Evolutionary conservation across 495 filamentous ascomycete species (phyloP), one percentile per base, ranked within the genome.

Genomic region (Lophiostoma macrostomum): DNA sequence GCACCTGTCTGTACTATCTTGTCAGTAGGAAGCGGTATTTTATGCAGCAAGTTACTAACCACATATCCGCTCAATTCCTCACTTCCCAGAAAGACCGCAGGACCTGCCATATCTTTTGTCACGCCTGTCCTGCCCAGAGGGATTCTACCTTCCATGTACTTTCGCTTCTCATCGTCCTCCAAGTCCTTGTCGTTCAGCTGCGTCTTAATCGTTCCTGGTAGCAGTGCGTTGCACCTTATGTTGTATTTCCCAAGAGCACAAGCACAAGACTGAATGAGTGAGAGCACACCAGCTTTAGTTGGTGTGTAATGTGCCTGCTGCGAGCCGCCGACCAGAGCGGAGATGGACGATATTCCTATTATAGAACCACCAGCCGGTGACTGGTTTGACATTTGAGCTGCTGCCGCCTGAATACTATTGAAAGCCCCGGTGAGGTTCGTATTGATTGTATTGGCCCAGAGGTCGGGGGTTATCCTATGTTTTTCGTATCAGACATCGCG

Each of bases 371-470:
- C 87, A 2, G 73, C 70, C 8, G 58, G 48, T 18, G 68, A 71
- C 53, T 91, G 83, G 3, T 61, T 48, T 0, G 83, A 82, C 87
- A 95, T 93, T 65, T 90, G 86, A 0, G 79, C 77, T 0, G 87
- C 88, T 0, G 89, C 90, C 0, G 88, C 87, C 72, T 94, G 90
- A 10, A 84, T 82, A 14, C 84, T 76, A 71, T 88, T 90, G 76
- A 94, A 96, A 5, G 89, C 84, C 25, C 90, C 90, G 60, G 84
- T 81, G 53, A 96, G 83, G 67, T 95, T 96, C 24, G 85, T 90
- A 10, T 76, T 71, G 18, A 94, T 72, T 0, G 84, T 90, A 30
- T 74, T 71, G 30, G 72, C 60, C 56, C 87, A 83, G 44, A 90
- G 80, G 43, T 81, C 74, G 20, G 50, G 18, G 10, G 38, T 45